phyloP scores from a whole-genome alignment of 148 eudicot species.

The Fagopyrum esculentum region DNA sequence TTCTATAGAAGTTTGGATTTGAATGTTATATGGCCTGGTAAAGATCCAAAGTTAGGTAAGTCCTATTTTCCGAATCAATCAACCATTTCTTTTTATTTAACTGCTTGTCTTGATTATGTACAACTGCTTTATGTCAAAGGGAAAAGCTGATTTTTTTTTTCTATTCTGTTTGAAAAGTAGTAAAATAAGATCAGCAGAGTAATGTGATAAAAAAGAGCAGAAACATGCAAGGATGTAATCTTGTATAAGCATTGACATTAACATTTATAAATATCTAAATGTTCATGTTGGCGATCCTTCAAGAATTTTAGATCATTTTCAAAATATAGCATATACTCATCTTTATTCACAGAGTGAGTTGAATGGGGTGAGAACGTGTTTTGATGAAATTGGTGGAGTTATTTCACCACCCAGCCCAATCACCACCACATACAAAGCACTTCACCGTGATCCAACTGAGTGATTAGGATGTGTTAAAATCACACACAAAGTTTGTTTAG shows the following conservation, averaged over 20 bases:
- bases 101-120: neutral
- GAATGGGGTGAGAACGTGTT: neutral
- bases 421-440: too few relatives aligned
- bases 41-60: conserved; percentile 72
- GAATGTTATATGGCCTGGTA: conserved; percentile 84
- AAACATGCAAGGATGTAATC: neutral
- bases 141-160: neutral
- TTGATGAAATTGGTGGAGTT: too few relatives aligned
- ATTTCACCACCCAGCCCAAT: too few relatives aligned
- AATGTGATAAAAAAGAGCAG: neutral
- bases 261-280: neutral
- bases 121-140: neutral
- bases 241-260: neutral
- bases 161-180: neutral
- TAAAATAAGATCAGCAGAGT: neutral
- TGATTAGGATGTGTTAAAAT: too few relatives aligned
- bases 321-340: neutral
- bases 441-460: too few relatives aligned
- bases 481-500: too few relatives aligned
- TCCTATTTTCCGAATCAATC: neutral
- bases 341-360: neutral
- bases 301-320: neutral
- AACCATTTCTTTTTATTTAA: neutral
- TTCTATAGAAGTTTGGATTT: conserved; percentile 64
- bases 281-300: neutral